Evolutionary conservation across 2,329 filamentous ascomycete species (phyloP).

Genomic region (Alternaria novae-zelandiae): DNA sequence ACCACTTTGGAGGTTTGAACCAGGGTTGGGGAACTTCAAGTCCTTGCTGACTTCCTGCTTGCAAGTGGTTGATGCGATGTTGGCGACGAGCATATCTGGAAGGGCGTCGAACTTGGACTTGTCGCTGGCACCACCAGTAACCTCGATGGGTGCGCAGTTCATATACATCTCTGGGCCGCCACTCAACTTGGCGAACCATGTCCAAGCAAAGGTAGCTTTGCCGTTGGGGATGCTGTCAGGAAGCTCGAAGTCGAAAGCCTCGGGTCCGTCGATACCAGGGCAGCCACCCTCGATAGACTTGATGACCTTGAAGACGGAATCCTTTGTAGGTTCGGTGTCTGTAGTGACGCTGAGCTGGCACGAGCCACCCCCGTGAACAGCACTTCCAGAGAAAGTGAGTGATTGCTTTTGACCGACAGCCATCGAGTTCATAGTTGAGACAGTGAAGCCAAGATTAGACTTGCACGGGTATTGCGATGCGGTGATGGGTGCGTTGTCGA

Average conservation of each 20-base stretch:
- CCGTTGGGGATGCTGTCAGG: constrained; percentile 75
- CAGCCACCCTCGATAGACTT: constrained; percentile 88
- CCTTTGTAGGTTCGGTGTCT: constrained; percentile 58
- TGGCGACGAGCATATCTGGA: constrained; percentile 71
- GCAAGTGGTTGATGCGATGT: too few species aligned
- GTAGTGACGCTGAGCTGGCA: constrained; percentile 84
- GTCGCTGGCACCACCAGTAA: constrained; percentile 63
- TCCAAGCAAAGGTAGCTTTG: constrained; percentile 84
- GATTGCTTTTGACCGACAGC: constrained; percentile 64
- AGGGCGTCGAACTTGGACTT: constrained; percentile 65
- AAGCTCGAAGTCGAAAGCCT: too few species aligned
- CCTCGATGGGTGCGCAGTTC: constrained; percentile 82
- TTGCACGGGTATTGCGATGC: constrained; percentile 76
- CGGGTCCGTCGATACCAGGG: constrained; percentile 69
- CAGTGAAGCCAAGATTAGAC: constrained; percentile 33
- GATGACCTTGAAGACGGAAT: constrained; percentile 84
- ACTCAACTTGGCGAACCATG: constrained; percentile 62
- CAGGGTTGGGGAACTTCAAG: constrained; percentile 67
- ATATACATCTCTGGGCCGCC: constrained; percentile 56
- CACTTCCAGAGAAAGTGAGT: too few species aligned
- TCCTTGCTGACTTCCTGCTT: too few species aligned
- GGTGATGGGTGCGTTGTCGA: constrained; percentile 70
- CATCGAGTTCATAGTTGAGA: constrained; percentile 56
- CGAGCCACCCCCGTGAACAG: constrained; percentile 86
- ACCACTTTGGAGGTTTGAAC: constrained; percentile 60